Percentiles rank a stretch among this genome's conserved stretches.
Conservation (phyloP, 441 rosid species). For the Jatropha multifida region DNA sequence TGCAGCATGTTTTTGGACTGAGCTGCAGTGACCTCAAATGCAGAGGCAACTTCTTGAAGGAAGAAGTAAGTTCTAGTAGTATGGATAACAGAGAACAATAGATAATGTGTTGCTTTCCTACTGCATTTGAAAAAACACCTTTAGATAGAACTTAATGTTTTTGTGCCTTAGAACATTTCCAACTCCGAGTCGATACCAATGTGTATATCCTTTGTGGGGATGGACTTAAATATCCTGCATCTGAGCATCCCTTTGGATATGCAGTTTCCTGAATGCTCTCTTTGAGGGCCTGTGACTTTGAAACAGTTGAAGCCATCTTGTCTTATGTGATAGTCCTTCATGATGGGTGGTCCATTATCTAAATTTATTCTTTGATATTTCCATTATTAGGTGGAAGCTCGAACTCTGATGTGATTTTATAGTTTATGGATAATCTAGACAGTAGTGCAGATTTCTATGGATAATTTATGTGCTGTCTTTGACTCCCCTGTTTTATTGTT, state of each 20-base stretch:
- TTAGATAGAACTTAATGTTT: constrained; percentile 28
- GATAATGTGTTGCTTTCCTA: constrained; percentile 25
- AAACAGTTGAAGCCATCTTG: constrained; percentile 24
- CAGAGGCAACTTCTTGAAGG: constrained; percentile 34
- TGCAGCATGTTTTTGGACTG: constrained; percentile 10
- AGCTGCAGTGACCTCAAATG: constrained; percentile 24
- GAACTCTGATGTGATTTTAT: background rate
- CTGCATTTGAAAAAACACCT: constrained; percentile 32
- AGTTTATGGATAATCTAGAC: no score
- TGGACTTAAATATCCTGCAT: constrained; percentile 29
- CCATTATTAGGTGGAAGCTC: constrained; percentile 8
- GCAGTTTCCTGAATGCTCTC: constrained; percentile 24
- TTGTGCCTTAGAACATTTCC: constrained; percentile 34
- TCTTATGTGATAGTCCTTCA: constrained; percentile 22
- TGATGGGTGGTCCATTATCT: constrained; percentile 9
- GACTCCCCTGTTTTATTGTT: background rate
- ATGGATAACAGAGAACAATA: constrained; percentile 34
- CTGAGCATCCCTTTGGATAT: constrained; percentile 28
- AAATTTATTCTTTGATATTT: background rate
- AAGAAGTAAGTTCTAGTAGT: constrained; percentile 49
- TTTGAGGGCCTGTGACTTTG: constrained; percentile 26
- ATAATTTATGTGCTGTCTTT: background rate
- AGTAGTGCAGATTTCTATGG: background rate
- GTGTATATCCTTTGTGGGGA: constrained; percentile 34
- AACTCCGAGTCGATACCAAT: constrained; percentile 26